A percentile compares a stretch with the other conserved stretches of the same genome.
Conservation (phyloP, 108 stramenopile species). For the Conticribra guillardii region DNA sequence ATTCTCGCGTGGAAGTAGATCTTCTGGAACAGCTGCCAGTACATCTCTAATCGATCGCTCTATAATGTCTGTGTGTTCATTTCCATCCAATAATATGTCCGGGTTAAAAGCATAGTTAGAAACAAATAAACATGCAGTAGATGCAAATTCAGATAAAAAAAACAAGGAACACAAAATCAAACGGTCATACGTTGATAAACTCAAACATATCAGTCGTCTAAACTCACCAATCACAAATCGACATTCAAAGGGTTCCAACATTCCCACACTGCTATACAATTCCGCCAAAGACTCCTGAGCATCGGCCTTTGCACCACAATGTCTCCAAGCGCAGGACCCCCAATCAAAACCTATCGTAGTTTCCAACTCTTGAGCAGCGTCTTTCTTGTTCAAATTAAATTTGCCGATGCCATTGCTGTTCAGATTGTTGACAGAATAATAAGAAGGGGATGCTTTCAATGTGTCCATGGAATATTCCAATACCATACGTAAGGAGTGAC, state of each 20-base stretch:
- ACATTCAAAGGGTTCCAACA: slow-evolving; percentile 88
- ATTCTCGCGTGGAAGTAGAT: slow-evolving; percentile 29
- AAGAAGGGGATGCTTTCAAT: slow-evolving; percentile 19
- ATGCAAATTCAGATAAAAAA: neutral
- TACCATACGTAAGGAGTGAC: neutral
- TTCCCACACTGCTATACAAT: slow-evolving; percentile 67
- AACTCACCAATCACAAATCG: slow-evolving; percentile 55
- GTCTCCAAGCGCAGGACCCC: slow-evolving; percentile 88
- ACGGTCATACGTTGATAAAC: neutral
- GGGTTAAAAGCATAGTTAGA: neutral
- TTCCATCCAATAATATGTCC: neutral
- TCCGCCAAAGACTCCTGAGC: slow-evolving; percentile 86
- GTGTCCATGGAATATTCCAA: slow-evolving; percentile 50
- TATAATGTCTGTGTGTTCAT: slow-evolving; percentile 79
- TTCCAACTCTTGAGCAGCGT: slow-evolving; percentile 7
- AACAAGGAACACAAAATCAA: too few species aligned
- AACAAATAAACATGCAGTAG: too few species aligned
- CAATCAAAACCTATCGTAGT: slow-evolving; percentile 79
- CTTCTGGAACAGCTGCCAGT: slow-evolving; percentile 53
- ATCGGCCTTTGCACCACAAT: slow-evolving; percentile 87
- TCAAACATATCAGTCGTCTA: neutral
- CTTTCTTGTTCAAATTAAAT: neutral
- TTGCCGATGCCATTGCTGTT: neutral
- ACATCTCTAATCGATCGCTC: slow-evolving; percentile 85
- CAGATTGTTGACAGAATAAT: neutral